Conservation (phyloP, 2,329 filamentous ascomycete species). For the Ceratocystis papillata region DNA sequence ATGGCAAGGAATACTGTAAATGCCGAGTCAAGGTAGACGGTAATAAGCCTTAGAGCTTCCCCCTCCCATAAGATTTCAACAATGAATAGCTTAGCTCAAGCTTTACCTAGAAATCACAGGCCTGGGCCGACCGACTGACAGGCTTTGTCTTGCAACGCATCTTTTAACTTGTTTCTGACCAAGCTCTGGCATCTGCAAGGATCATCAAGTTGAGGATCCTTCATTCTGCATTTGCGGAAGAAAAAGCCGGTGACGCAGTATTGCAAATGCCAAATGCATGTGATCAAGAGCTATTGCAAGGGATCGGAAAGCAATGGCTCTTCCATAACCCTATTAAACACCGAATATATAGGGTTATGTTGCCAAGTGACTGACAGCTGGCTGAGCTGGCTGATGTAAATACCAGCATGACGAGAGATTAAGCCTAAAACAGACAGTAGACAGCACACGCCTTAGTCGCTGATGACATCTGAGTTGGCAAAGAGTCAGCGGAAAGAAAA, state of each 20-base stretch:
- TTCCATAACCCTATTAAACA: background rate
- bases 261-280: background rate
- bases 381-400: background rate
- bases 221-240: background rate
- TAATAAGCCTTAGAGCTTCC: background rate
- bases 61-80: background rate
- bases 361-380: background rate
- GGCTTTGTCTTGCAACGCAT: background rate
- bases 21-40: background rate
- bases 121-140: background rate
- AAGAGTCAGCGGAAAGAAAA: background rate
- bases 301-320: background rate
- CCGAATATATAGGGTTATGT: accelerated
- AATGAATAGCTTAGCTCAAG: background rate
- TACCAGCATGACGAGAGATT: background rate
- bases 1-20: background rate
- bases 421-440: background rate
- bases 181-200: slow-evolving; percentile 4
- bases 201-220: background rate
- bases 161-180: background rate
- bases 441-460: background rate
- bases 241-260: background rate
- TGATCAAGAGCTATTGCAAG: background rate
- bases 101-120: background rate
- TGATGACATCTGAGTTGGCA: background rate